Evolutionary conservation across 148 eudicot species (phyloP), one percentile per base, ranked within the genome.

Genomic region (Vaccinium vitisidaea): DNA sequence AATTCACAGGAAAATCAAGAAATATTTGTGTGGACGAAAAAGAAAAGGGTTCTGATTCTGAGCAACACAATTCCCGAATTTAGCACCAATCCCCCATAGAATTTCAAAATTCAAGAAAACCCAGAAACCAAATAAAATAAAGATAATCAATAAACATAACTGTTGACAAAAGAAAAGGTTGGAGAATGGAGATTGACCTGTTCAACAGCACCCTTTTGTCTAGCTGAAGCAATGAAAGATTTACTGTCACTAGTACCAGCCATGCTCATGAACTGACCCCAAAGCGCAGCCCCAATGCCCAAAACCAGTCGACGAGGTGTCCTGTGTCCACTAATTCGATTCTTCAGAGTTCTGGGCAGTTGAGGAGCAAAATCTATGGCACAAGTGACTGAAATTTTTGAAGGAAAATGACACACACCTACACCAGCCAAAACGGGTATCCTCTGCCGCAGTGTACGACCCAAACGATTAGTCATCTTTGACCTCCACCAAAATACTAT

Each of bases 161-260:
- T 21, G 67, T 49, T 10, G 49, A 56, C 30, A 10, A 61, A 61
- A 23, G 50, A 46, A 15, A 65, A 77, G n/a, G 11, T 21, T 21
- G 30, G 12, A 65, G 59, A 52, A 19, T 54, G 5, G 27, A 73
- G 59, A 52, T 23, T 67, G 5, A 94, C 99, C 95, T 93, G 84
- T 8, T 94, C 99, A 87, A 93, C 65, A 16, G 80, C 82, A 84
- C 92, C 88, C 85, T 92, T 96, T 75, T 86, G 86, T 69, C 97
- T 91, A 43, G 98, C 99, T 87, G 91, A 90, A 81, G 99, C 98
- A 12, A 92, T 46, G 84, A 94, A 93, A 69, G 98, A 90, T 43
- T 93, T 92, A 59, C 89, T 84, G 61, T 86, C 88, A n/a, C 77
- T 13, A 81, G 77, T 81, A 16, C 89, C 93, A 82, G 93, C 88